Evolutionary conservation across 306 rosid species (phyloP).

Genomic region (Dryas alaskensis): DNA sequence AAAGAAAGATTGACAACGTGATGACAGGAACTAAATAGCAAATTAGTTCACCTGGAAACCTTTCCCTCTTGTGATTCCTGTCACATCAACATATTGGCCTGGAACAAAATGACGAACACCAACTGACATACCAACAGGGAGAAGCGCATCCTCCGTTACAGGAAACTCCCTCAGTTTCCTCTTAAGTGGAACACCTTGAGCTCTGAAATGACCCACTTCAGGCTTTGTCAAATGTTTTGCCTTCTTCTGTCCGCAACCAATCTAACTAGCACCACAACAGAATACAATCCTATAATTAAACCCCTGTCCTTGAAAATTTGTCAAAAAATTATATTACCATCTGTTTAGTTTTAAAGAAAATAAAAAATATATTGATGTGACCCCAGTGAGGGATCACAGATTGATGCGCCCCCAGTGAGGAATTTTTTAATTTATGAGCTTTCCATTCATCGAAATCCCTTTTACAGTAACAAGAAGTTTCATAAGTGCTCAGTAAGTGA

Average conservation of each 20-base stretch:
- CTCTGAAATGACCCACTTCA: slow-evolving; percentile 97
- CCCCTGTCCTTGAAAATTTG: not conserved
- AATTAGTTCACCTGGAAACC: slow-evolving; percentile 79
- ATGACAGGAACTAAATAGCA: slow-evolving; percentile 2
- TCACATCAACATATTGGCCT: slow-evolving; percentile 83
- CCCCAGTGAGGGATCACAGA: not conserved
- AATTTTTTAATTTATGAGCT: not conserved
- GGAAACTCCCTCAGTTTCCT: slow-evolving; percentile 91
- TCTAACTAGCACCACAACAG: slow-evolving; percentile 73
- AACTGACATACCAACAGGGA: slow-evolving; percentile 76
- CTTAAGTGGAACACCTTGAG: slow-evolving; percentile 90
- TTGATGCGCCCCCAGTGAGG: not conserved
- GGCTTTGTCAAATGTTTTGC: slow-evolving; percentile 87
- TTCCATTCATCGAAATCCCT: not conserved
- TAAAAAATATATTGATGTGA: not conserved
- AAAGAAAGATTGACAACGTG: not conserved
- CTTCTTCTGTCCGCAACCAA: slow-evolving; percentile 99
- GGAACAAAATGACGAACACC: slow-evolving; percentile 97
- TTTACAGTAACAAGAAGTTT: not conserved
- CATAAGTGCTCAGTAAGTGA: not conserved
- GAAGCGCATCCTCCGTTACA: slow-evolving; percentile 91
- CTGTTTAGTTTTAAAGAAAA: not conserved
- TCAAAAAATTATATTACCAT: not conserved
- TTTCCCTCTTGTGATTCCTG: slow-evolving; percentile 85
- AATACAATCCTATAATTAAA: slow-evolving; percentile 41